These are phyloP conservation scores for Nothopassalora personata DNA, from an alignment of 2,329 filamentous ascomycete species.

Conservation along the genomic window DNA sequence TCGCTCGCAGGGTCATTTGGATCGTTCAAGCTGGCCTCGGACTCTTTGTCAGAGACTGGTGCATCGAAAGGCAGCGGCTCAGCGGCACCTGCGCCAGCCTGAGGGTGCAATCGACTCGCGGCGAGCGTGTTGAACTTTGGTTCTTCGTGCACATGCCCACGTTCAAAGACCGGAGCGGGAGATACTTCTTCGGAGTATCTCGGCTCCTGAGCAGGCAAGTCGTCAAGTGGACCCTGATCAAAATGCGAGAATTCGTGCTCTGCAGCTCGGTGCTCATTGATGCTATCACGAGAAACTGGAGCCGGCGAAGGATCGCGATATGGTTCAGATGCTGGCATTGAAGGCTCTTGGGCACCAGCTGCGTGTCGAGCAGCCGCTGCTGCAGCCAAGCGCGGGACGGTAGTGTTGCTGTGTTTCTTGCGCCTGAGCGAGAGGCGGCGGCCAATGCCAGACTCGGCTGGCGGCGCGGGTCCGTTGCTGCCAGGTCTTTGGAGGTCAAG, in stretches of 20 bases:
- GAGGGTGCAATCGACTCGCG: constrained; percentile 12
- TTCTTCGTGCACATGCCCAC: constrained; percentile 2
- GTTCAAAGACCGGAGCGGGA: constrained; percentile 2
- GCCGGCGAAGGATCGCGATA: constrained; percentile 47
- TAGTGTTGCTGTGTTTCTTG: constrained; percentile 27
- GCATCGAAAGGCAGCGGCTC: constrained; percentile 8
- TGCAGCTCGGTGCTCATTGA: constrained; percentile 54
- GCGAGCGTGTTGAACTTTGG: constrained; percentile 20
- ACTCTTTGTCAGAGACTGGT: constrained; percentile 21
- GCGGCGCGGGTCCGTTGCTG: constrained; percentile 25
- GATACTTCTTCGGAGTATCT: constrained; percentile 30
- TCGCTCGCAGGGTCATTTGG: constrained; percentile 36
- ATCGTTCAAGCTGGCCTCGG: constrained; percentile 39
- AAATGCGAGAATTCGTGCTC: constrained; percentile 63
- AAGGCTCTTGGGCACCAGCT: constrained; percentile 14
- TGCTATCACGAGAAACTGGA: constrained; percentile 56
- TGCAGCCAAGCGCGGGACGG: constrained; percentile 6
- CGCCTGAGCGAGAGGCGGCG: constrained; percentile 40
- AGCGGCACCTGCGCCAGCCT: constrained; percentile 10
- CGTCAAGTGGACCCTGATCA: constrained; percentile 79
- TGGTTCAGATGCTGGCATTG: constrained; percentile 26
- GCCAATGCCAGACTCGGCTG: constrained; percentile 28
- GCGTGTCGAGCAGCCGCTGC: constrained; percentile 21
- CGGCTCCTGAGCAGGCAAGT: constrained; percentile 80
- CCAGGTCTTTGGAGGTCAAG: constrained; percentile 48